Evolutionary conservation across 352 stramenopile genomes (phyloP).

Genomic region (Pilasporangium apinafurcum): DNA sequence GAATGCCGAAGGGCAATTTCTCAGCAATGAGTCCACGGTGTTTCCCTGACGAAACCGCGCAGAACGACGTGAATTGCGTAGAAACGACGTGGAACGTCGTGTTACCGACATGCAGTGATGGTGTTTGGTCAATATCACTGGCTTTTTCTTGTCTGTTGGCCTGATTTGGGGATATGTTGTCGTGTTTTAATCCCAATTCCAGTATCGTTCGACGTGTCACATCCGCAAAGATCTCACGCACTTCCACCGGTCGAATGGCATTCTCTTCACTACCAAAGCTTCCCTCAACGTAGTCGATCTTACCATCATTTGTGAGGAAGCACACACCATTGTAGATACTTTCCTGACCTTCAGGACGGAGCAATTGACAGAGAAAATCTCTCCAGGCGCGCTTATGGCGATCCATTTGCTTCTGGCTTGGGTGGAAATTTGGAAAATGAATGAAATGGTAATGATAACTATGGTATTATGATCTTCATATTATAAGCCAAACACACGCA

Average conservation of each 20-base stretch:
- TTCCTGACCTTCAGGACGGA: slow-evolving; percentile 13
- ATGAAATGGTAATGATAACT: background rate
- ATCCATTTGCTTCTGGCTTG: slow-evolving; percentile 9
- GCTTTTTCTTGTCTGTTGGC: background rate
- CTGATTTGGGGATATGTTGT: background rate
- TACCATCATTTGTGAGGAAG: slow-evolving; percentile 25
- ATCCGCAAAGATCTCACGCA: slow-evolving; percentile 34
- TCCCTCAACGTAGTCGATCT: slow-evolving; percentile 32
- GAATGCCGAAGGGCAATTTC: slow-evolving; percentile 43
- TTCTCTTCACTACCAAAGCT: slow-evolving; percentile 34
- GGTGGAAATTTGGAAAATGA: slow-evolving; percentile 2
- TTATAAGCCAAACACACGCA: slow-evolving; percentile 38
- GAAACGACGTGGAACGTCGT: slow-evolving; percentile 34
- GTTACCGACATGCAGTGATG: slow-evolving; percentile 21
- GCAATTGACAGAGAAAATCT: slow-evolving; percentile 19
- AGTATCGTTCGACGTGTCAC: slow-evolving; percentile 32
- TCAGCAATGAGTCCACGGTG: slow-evolving; percentile 28
- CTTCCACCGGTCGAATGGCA: slow-evolving; percentile 7
- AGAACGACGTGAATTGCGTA: slow-evolving; percentile 36
- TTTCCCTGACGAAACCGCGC: slow-evolving; percentile 24
- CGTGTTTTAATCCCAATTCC: slow-evolving; percentile 4
- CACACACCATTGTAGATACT: slow-evolving; percentile 47
- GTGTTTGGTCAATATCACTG: slow-evolving; percentile 4
- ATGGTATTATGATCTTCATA: background rate
- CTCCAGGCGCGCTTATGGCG: slow-evolving; percentile 42